Conservation (phyloP, 1,284 basidiomycete genomes). For the Grifola frondosa region DNA sequence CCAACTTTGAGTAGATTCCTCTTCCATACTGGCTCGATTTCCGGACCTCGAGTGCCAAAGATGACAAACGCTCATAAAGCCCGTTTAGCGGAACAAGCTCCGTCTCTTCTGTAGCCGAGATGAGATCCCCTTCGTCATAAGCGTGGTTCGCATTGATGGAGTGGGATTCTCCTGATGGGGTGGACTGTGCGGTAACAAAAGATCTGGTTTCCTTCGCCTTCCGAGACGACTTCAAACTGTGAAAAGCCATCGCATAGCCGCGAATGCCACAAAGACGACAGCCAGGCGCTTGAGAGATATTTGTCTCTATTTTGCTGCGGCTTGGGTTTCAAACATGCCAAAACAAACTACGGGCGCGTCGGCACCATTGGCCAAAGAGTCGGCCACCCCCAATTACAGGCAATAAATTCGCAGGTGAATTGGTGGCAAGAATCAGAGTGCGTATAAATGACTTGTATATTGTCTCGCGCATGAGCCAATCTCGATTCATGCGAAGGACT, state of each 20-base stretch:
- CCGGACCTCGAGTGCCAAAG: constrained; percentile 23
- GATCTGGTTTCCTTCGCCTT: constrained; percentile 30
- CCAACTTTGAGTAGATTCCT: constrained; percentile 33
- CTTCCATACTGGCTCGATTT: constrained; percentile 23
- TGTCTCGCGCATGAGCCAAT: too few species aligned
- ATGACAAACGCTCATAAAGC: constrained; percentile 23
- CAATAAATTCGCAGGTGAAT: too few species aligned
- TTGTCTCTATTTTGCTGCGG: constrained; percentile 14
- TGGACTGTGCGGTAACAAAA: constrained; percentile 14
- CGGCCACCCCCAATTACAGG: too few species aligned
- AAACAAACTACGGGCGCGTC: constrained; percentile 13
- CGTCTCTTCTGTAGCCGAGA: too few species aligned
- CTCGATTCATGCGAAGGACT: too few species aligned
- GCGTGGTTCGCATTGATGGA: not conserved
- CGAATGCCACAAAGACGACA: constrained; percentile 7
- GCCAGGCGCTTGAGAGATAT: too few species aligned
- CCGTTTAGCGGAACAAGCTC: constrained; percentile 9
- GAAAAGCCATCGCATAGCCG: constrained; percentile 34
- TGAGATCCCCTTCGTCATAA: too few species aligned
- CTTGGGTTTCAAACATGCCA: constrained; percentile 16
- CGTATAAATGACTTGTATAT: too few species aligned
- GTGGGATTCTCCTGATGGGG: not conserved
- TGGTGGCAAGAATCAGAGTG: too few species aligned
- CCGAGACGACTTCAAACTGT: constrained; percentile 23
- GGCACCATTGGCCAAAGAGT: too few species aligned